phyloP scores from a whole-genome alignment of 805 yeast species.

The Candida suzukii region DNA sequence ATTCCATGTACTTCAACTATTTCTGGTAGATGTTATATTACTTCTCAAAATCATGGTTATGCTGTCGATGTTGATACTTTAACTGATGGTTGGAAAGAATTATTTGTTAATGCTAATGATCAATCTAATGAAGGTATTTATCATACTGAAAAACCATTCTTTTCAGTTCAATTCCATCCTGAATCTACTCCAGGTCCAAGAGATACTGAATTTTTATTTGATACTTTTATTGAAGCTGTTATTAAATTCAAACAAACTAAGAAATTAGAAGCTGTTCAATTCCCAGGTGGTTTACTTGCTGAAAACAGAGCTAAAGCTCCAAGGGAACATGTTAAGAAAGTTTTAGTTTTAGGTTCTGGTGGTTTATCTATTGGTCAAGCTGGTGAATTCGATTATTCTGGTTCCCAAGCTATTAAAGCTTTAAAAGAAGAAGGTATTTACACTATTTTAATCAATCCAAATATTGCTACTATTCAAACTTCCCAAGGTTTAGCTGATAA shows the following conservation, averaged over 20 bases:
- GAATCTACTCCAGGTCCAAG: conserved; percentile 99
- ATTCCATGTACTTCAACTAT: conserved; percentile 89
- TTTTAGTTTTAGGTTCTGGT: conserved; percentile 93
- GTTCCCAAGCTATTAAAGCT: conserved; percentile 98
- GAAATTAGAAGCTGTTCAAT: conserved; percentile 61
- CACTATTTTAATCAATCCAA: conserved; percentile 93
- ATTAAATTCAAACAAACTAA: conserved; percentile 51
- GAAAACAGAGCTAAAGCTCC: conserved; percentile 77
- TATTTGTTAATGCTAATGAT: conserved; percentile 93
- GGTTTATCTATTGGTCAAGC: conserved; percentile 99
- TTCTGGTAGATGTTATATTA: conserved; percentile 93
- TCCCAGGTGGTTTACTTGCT: conserved; percentile 82
- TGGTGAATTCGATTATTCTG: conserved; percentile 98
- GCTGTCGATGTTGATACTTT: conserved; percentile 85
- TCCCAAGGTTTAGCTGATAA: conserved; percentile 97
- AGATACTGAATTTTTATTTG: conserved; percentile 96
- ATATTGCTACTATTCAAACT: conserved; percentile 97
- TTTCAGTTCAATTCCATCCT: conserved; percentile 99
- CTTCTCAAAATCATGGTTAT: conserved; percentile 98
- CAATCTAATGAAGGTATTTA: conserved; percentile 98
- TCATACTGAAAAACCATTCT: conserved; percentile 78
- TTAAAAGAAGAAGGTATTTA: conserved; percentile 96
- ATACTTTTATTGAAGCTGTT: conserved; percentile 82
- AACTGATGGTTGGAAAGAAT: conserved; percentile 79
- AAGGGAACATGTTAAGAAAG: conserved; percentile 79